Evolutionary conservation across 257 asterid species (phyloP).

Genomic region (Coffea eugenioides): DNA sequence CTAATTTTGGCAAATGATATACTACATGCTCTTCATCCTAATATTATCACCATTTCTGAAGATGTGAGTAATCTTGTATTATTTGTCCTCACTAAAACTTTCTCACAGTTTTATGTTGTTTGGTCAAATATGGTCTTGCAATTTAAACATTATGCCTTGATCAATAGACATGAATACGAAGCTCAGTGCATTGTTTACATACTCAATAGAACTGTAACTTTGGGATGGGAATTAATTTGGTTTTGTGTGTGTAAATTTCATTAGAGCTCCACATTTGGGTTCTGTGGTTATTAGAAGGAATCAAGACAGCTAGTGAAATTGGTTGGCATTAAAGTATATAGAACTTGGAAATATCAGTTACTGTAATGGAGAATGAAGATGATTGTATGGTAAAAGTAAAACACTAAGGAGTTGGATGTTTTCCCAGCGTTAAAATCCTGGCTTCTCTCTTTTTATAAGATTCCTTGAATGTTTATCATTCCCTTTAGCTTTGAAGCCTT

Average conservation of each 20-base stretch:
- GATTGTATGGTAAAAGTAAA: neutral
- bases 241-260: constrained; percentile 11
- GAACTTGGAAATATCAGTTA: too few relatives aligned
- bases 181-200: neutral
- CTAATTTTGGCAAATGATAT: constrained; percentile 87
- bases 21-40: constrained; percentile 83
- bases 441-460: neutral
- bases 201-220: neutral
- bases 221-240: neutral
- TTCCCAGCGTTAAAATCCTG: too few relatives aligned
- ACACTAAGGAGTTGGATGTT: too few relatives aligned
- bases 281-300: neutral
- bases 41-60: constrained; percentile 89
- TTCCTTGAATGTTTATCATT: neutral
- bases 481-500: neutral
- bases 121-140: constrained; percentile 1
- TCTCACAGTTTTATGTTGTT: neutral
- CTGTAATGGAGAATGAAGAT: neutral
- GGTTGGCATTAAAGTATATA: neutral
- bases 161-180: neutral
- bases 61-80: constrained; percentile 62
- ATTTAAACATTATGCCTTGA: constrained; percentile 10
- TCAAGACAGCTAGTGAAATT: neutral
- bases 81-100: neutral
- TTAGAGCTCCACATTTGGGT: neutral